These are phyloP conservation scores for Xenoacremonium recifei DNA, from an alignment of 2,329 filamentous ascomycete species.

Conservation along the genomic window DNA sequence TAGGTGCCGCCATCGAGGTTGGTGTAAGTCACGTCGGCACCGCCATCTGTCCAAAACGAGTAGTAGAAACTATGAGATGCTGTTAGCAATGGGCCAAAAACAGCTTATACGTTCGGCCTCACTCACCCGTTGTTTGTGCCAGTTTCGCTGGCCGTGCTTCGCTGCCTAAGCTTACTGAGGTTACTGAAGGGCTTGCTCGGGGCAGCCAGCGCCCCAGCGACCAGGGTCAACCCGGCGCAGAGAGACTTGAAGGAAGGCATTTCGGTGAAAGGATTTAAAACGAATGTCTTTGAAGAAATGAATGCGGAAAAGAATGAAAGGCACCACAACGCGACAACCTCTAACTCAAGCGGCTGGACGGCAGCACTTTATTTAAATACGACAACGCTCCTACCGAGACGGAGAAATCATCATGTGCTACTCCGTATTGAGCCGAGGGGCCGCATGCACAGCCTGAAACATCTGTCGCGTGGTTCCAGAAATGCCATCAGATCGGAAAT, in stretches of 20 bases:
- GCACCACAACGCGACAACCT: neutral
- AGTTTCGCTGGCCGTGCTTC: constrained; percentile 37
- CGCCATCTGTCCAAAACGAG: constrained; percentile 48
- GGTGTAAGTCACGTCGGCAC: constrained; percentile 41
- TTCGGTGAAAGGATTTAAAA: no score
- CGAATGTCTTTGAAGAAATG: constrained; percentile 5
- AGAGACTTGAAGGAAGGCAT: constrained; percentile 26
- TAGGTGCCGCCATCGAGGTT: constrained; percentile 44
- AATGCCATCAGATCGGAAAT: neutral
- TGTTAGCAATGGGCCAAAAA: no score
- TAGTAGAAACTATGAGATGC: constrained; percentile 38
- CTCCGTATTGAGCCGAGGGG: neutral
- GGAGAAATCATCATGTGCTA: neutral
- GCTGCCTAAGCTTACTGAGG: no score
- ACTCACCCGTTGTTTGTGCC: constrained; percentile 37
- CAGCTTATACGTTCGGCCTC: no score
- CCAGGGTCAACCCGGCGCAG: constrained; percentile 23
- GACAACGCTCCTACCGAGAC: neutral
- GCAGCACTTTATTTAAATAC: neutral
- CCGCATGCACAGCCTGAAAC: neutral
- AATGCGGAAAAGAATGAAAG: neutral
- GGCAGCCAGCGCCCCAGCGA: constrained; percentile 17
- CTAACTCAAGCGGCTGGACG: neutral
- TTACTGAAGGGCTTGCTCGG: constrained; percentile 24
- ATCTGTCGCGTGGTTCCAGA: neutral